Conservation (phyloP, 306 rosid genomes). For the Sicyos baderoa region DNA sequence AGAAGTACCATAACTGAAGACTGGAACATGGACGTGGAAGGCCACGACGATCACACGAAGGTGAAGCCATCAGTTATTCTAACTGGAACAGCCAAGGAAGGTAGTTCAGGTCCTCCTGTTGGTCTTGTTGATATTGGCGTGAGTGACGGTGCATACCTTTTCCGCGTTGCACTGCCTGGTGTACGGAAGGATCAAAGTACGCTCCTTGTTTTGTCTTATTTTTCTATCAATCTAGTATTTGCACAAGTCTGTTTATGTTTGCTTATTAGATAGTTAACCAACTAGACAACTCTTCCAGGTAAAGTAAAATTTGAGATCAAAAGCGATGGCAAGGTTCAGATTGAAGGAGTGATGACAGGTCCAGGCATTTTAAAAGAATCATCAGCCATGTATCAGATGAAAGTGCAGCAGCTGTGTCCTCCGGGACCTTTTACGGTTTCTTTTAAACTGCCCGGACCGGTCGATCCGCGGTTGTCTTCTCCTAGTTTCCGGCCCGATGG, state of each 20-base stretch:
- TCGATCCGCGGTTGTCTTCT: constrained; percentile 45
- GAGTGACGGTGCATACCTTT: constrained; percentile 47
- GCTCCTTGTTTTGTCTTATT: neutral
- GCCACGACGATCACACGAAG: constrained; percentile 23
- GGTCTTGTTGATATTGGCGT: constrained; percentile 47
- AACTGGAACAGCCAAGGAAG: constrained; percentile 46
- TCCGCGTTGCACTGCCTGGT: constrained; percentile 49
- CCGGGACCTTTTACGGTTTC: constrained; percentile 43
- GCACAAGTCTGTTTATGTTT: neutral
- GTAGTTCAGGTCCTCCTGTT: constrained; percentile 34
- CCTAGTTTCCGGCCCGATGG: constrained; percentile 43
- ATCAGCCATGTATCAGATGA: constrained; percentile 29
- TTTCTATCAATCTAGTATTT: neutral
- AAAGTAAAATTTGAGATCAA: constrained; percentile 34
- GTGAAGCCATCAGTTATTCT: constrained; percentile 30
- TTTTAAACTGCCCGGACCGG: constrained; percentile 47
- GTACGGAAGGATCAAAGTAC: constrained; percentile 35
- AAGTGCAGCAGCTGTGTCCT: constrained; percentile 44
- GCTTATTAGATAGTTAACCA: neutral
- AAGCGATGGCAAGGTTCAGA: constrained; percentile 41
- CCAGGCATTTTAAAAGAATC: constrained; percentile 31
- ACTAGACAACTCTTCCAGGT: constrained; percentile 25
- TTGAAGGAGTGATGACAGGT: constrained; percentile 41
- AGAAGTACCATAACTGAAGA: constrained; percentile 13
- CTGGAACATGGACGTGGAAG: constrained; percentile 27